Percentiles rank a stretch among this genome's conserved stretches.
These are phyloP conservation scores for Suillus spraguei DNA, from an alignment of 768 basidiomycete genomes.

Conservation along the genomic window DNA sequence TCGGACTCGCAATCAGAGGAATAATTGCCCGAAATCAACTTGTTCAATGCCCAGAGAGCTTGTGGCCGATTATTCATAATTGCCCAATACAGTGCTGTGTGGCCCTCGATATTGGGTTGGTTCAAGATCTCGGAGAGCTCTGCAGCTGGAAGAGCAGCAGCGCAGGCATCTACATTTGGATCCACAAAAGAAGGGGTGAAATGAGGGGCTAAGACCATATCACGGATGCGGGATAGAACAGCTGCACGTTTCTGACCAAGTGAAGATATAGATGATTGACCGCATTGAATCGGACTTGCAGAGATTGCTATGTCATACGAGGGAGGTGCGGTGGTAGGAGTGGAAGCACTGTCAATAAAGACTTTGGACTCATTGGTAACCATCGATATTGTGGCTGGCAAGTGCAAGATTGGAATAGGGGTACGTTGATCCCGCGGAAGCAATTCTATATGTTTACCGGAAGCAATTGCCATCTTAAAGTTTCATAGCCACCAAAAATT, in stretches of 20 bases:
- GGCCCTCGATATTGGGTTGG: neutral
- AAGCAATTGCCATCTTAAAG: too few relatives aligned
- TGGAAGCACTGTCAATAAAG: neutral
- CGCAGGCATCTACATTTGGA: neutral
- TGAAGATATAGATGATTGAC: neutral
- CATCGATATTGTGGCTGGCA: neutral
- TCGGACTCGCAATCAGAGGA: neutral
- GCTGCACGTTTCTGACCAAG: neutral
- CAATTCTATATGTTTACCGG: too few relatives aligned
- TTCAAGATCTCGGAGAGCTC: neutral
- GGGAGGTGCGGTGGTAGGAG: neutral
- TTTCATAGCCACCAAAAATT: too few relatives aligned
- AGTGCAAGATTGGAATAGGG: too few relatives aligned
- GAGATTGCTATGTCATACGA: neutral
- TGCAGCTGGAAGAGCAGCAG: neutral
- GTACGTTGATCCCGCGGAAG: too few relatives aligned
- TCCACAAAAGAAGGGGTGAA: neutral
- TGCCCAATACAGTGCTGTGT: slow-evolving; percentile 3
- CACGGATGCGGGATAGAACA: neutral
- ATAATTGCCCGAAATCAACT: neutral
- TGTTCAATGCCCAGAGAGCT: neutral
- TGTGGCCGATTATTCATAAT: neutral
- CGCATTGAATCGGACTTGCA: neutral
- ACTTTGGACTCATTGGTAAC: too few relatives aligned
- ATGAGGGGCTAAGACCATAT: neutral